Percentiles rank a stretch among this genome's conserved stretches.
Evolutionary conservation across 768 basidiomycete species (phyloP).

Genomic region (Hysterangium stoloniferum): DNA sequence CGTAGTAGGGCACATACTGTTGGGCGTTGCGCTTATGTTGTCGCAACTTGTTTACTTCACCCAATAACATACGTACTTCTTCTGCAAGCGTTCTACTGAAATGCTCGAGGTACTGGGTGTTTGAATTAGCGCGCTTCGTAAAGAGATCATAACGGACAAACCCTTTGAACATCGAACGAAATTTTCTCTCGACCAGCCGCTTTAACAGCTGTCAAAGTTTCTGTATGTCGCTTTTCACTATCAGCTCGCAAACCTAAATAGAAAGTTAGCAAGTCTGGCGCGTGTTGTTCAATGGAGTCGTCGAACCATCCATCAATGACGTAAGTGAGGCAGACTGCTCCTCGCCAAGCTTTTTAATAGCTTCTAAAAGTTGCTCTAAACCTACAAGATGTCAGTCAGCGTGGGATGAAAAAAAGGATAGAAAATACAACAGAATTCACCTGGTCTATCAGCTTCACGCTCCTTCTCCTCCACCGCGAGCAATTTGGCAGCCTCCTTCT

Average conservation of each 20-base stretch:
- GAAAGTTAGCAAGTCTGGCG: background rate
- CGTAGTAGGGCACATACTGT: conserved; percentile 46
- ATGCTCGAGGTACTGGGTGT: conserved; percentile 62
- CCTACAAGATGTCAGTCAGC: conserved; percentile 28
- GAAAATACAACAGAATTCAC: conserved; percentile 30
- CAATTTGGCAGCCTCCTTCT: conserved; percentile 43
- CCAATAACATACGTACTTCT: conserved; percentile 77
- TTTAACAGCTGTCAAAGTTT: conserved; percentile 58
- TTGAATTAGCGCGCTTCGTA: background rate
- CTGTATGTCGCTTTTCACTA: conserved; percentile 53
- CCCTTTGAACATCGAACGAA: conserved; percentile 77
- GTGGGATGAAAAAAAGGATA: background rate
- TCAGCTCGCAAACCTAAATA: conserved; percentile 61
- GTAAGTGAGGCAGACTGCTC: conserved; percentile 52
- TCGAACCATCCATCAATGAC: conserved; percentile 27
- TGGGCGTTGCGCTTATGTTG: conserved; percentile 72
- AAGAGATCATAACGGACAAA: conserved; percentile 21
- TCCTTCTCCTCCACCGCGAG: conserved; percentile 45
- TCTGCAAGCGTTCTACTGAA: conserved; percentile 79
- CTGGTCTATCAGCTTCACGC: conserved; percentile 47
- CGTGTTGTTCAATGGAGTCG: background rate
- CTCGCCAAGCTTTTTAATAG: conserved; percentile 48
- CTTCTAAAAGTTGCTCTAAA: conserved; percentile 52
- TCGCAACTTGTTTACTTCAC: conserved; percentile 75
- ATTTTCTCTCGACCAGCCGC: conserved; percentile 70